Evolutionary conservation across 2,329 filamentous ascomycete species (phyloP), one percentile per base, ranked within the genome.

Genomic region (Rasamsonia emersonii): DNA sequence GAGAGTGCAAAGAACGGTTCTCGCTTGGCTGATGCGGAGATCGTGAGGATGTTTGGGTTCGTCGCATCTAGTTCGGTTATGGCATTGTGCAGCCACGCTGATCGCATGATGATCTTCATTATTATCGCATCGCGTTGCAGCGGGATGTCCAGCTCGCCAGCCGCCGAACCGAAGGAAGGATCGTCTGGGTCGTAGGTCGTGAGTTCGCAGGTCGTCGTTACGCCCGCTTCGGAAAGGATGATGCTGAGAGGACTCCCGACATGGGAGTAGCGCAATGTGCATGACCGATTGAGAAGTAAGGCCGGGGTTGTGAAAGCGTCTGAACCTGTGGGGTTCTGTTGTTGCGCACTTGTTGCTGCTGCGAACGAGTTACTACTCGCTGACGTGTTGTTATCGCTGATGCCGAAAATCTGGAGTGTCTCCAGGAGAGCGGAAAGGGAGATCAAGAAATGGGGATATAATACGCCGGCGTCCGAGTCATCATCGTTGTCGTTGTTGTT

Each of bases 91-190:
- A 71, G 51, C 64, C 63, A 69, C 33, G 60, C 51, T 20, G 63
- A 64, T n/a, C 56, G 82, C 82, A 95, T 94, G 53, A 98, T 96
- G 38, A 94, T 86, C 56, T 96, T 98, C 64, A 95, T 82, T 6
- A 77, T 70, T 6, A 96, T 68, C 32, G 79, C 74, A 30, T 86
- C 75, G 18, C 86, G 76, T 49, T 89, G 78, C 44, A 98, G 86
- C 0, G 89, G 91, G 27, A 98, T 96, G 34, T 63, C 59, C 11
- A 50, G 35, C 35, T 61, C 58, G 23, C 50, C 43, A 15, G 31
- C 36, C 20, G 32, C 29, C 23, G 42, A 38, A 8, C 44, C 45
- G 17, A 43, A 42, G 31, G 88, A 81, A 31, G 88, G 80, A 10
- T 75, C 71, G 24, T 86, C 79, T 10, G 82, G 75, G 30, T 86